Percentiles rank a stretch among this genome's conserved stretches.
Evolutionary conservation across 2,329 filamentous ascomycete species (phyloP).

Genomic region (Diaporthe sp.): DNA sequence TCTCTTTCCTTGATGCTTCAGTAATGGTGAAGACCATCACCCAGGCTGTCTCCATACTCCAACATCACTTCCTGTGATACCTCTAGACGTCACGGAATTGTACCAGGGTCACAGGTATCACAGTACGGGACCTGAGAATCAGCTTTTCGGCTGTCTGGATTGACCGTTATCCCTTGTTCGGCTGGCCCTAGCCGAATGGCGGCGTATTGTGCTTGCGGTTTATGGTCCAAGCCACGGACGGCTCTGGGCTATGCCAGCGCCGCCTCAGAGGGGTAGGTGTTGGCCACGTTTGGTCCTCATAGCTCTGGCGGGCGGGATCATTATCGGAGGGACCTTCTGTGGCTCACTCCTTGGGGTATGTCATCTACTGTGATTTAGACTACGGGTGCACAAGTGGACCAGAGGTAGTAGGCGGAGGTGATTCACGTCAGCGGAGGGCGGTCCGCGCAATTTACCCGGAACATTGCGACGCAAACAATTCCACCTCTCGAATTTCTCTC

Average conservation of each 20-base stretch:
- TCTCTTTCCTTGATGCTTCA: too few relatives aligned
- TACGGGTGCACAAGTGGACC: background rate
- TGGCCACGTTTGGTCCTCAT: background rate
- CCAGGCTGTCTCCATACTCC: too few relatives aligned
- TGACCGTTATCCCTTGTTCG: background rate
- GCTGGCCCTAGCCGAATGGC: background rate
- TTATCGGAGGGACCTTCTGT: background rate
- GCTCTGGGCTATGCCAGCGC: constrained; percentile 1
- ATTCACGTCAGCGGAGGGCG: constrained; percentile 24
- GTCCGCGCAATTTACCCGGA: constrained; percentile 14
- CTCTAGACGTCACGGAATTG: background rate
- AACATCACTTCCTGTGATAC: background rate
- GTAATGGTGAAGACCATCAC: background rate
- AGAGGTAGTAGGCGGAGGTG: background rate
- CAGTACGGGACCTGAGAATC: background rate
- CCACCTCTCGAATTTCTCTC: constrained; percentile 47
- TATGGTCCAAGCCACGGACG: constrained; percentile 1
- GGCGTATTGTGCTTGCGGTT: background rate
- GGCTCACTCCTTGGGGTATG: background rate
- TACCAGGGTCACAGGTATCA: background rate
- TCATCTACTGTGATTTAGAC: constrained; percentile 9
- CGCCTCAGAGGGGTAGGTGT: background rate
- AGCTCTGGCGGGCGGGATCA: background rate
- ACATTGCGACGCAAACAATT: constrained; percentile 39
- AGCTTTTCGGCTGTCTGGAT: background rate